Conservation (phyloP, 192 early-diverging fungal species). For the Spinellus fusiger region DNA sequence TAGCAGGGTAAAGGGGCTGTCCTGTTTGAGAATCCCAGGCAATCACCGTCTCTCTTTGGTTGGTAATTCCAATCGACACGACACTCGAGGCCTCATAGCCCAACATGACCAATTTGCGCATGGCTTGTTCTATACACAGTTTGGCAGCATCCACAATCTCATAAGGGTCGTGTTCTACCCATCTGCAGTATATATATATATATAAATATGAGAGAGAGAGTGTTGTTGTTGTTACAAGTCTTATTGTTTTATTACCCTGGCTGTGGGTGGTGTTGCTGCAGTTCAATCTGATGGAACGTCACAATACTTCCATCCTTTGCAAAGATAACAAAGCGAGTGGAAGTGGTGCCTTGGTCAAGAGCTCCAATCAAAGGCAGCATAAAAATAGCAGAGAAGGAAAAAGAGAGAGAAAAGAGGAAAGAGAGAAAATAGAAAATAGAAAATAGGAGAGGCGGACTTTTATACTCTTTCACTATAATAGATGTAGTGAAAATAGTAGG, state of each 20-base stretch:
- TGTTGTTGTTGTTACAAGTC: no score
- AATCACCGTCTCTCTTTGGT: conserved; percentile 89
- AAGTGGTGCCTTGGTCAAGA: conserved; percentile 94
- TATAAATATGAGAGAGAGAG: conserved; percentile 2
- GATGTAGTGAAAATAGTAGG: no score
- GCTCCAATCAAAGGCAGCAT: conserved; percentile 65
- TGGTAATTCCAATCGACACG: conserved; percentile 82
- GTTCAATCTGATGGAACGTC: conserved; percentile 73
- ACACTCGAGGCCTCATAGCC: conserved; percentile 52
- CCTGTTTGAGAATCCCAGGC: conserved; percentile 85
- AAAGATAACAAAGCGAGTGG: conserved; percentile 90
- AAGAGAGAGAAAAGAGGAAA: neutral
- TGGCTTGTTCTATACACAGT: conserved; percentile 60
- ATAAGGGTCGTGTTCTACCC: conserved; percentile 85
- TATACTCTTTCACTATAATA: no score
- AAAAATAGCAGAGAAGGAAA: neutral
- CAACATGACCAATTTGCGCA: conserved; percentile 53
- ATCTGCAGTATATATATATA: conserved; percentile 33
- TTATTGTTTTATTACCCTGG: conserved; percentile 59
- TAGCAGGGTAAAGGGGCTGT: conserved; percentile 73
- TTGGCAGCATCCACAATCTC: conserved; percentile 66
- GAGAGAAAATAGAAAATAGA: neutral
- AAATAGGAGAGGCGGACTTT: neutral
- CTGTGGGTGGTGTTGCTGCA: conserved; percentile 72
- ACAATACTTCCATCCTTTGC: conserved; percentile 66